Conservation (phyloP, 768 basidiomycete species). For the Candolleomyces eurysporus region DNA sequence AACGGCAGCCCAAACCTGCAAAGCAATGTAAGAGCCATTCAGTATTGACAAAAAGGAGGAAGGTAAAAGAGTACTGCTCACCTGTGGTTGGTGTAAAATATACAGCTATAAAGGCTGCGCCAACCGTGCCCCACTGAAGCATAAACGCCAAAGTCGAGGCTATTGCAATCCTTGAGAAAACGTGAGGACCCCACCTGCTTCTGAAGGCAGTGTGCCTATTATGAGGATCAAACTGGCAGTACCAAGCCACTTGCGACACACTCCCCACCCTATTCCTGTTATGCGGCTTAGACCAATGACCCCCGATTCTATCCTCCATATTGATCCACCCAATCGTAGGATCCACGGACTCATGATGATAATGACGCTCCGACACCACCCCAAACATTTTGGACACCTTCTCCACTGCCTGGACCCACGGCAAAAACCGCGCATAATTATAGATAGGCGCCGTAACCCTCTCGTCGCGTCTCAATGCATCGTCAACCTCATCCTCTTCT, state of each 20-base stretch:
- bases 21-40: background rate
- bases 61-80: constrained; percentile 1
- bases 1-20: constrained; percentile 33
- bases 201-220: background rate
- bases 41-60: background rate
- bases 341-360: constrained; percentile 8
- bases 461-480: constrained; percentile 11
- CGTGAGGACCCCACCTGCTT: constrained; percentile 7
- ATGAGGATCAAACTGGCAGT: background rate
- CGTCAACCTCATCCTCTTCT: background rate
- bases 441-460: constrained; percentile 17
- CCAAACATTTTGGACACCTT: constrained; percentile 12
- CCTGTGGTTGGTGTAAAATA: constrained; percentile 22
- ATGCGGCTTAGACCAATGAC: background rate
- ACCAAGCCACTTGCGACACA: background rate
- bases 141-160: constrained; percentile 15
- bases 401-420: constrained; percentile 15
- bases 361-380: constrained; percentile 5
- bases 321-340: background rate
- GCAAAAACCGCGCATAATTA: constrained; percentile 21
- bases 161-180: constrained; percentile 11
- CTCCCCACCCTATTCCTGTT: background rate
- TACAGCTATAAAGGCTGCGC: constrained; percentile 19
- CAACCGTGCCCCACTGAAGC: constrained; percentile 25
- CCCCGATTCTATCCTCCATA: background rate